Evolutionary conservation across 768 basidiomycete species (phyloP).

Genomic region (Suillus decipiens): DNA sequence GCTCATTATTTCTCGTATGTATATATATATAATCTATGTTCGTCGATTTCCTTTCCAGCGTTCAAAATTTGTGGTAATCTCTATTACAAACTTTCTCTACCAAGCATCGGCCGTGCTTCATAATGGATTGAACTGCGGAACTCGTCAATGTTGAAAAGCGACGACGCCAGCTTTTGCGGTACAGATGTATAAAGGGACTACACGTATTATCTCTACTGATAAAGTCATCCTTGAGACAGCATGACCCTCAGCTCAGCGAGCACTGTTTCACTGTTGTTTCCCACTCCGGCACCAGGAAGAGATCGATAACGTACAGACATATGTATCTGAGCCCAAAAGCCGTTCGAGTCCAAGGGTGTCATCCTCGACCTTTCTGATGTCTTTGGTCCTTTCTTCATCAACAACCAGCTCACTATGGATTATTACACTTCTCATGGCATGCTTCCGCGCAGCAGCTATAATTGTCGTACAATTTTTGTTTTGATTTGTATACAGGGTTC

Average conservation of each 20-base stretch:
- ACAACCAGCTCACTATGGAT: constrained; percentile 55
- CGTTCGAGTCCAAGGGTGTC: constrained; percentile 37
- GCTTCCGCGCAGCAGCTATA: constrained; percentile 2
- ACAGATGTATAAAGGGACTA: background rate
- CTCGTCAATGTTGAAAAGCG: background rate
- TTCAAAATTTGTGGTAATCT: background rate
- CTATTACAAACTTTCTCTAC: background rate
- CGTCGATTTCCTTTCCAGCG: background rate
- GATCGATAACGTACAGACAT: constrained; percentile 49
- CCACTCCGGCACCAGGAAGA: constrained; percentile 43
- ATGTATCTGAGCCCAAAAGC: constrained; percentile 45
- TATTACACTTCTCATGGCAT: constrained; percentile 55
- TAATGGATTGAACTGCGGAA: background rate
- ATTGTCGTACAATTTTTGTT: background rate
- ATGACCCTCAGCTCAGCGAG: background rate
- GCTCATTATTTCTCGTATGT: background rate
- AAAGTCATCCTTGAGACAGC: constrained; percentile 13
- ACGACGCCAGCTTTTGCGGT: background rate
- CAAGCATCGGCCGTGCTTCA: background rate
- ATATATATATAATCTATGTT: background rate
- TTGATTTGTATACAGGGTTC: constrained; percentile 41
- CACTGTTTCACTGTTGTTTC: constrained; percentile 46
- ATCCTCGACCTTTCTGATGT: constrained; percentile 59
- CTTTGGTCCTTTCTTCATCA: constrained; percentile 51
- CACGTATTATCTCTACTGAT: background rate